A percentile compares a stretch with the other conserved stretches of the same genome.
These are phyloP conservation scores for Linnemannia hyalina DNA, from an alignment of 192 early-diverging fungal genomes.

Conservation along the genomic window DNA sequence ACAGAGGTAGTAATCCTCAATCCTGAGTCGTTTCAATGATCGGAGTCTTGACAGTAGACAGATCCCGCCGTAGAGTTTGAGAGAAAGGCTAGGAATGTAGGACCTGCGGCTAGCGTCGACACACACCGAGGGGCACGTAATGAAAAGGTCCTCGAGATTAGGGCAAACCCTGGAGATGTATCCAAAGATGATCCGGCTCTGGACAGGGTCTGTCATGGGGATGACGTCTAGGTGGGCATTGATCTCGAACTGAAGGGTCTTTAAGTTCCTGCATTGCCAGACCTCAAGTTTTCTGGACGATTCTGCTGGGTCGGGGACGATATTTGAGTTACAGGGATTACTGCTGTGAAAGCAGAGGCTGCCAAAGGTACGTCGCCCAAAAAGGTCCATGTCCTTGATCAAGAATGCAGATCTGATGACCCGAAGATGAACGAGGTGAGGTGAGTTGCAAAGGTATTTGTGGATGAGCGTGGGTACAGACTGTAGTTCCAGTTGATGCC, in stretches of 20 bases:
- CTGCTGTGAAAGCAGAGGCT: neutral
- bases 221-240: neutral
- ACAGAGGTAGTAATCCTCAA: slow-evolving; percentile 1
- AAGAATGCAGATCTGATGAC: neutral
- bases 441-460: neutral
- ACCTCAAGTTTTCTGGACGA: neutral
- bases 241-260: neutral
- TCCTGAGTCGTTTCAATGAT: neutral
- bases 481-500: neutral
- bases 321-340: neutral
- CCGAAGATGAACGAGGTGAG: neutral
- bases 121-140: neutral
- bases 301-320: too few species aligned
- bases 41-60: neutral
- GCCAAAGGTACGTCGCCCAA: slow-evolving; percentile 1
- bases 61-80: neutral
- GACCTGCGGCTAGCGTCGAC: neutral
- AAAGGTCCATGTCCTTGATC: neutral
- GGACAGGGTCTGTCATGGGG: neutral
- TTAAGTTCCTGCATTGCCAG: neutral
- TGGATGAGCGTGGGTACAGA: neutral
- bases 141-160: neutral
- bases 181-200: neutral
- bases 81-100: neutral
- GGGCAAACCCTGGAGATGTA: neutral